Conservation (phyloP, 352 stramenopile genomes). For the Pythium oligandrum region DNA sequence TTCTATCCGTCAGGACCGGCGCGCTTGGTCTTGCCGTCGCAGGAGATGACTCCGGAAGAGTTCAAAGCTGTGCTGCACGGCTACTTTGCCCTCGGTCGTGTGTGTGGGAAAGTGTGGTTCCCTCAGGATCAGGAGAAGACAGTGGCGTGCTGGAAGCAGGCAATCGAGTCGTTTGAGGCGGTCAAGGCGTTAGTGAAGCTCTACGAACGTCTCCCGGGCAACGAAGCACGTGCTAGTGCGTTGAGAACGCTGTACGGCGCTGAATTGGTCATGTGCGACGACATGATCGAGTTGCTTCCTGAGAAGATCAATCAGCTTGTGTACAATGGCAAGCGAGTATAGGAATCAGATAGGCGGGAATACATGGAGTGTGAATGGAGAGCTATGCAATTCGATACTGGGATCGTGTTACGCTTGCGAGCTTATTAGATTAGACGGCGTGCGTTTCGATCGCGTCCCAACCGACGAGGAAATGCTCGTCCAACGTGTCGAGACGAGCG, state of each 20-base stretch:
- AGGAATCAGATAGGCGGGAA: neutral
- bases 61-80: conserved; percentile 42
- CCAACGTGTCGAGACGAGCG: conserved; percentile 17
- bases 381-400: no score
- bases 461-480: conserved; percentile 15
- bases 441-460: conserved; percentile 26
- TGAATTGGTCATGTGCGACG: conserved; percentile 50
- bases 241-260: conserved; percentile 37
- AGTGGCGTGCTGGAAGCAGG: conserved; percentile 51
- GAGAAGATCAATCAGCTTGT: conserved; percentile 80
- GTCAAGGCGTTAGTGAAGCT: conserved; percentile 37
- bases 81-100: conserved; percentile 56
- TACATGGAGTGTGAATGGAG: no score
- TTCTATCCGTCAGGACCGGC: conserved; percentile 46
- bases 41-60: conserved; percentile 27
- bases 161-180: conserved; percentile 42
- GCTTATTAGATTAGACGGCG: conserved; percentile 7
- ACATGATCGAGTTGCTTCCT: conserved; percentile 61
- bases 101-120: conserved; percentile 54
- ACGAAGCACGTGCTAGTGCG: conserved; percentile 13
- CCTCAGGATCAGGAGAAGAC: conserved; percentile 39
- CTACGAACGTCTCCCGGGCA: conserved; percentile 22
- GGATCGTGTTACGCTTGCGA: no score
- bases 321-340: conserved; percentile 57
- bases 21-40: conserved; percentile 22